Percentiles rank a stretch among this genome's conserved stretches.
Evolutionary conservation across 202 grass and related monocot genomes (phyloP).

Genomic region (Musa balbisiana): DNA sequence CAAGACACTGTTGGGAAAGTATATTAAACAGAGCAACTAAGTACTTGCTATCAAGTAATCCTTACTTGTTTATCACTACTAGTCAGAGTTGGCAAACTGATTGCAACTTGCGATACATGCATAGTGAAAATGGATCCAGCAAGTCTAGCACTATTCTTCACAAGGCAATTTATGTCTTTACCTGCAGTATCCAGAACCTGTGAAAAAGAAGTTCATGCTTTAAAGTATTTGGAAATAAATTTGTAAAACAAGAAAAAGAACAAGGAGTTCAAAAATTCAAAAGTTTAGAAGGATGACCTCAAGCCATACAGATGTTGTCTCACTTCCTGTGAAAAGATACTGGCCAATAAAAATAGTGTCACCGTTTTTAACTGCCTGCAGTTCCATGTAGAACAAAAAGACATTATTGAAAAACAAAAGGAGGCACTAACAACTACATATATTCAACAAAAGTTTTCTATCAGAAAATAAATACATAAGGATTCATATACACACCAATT

Average conservation of each 20-base stretch:
- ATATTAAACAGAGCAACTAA: background rate
- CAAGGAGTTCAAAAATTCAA: background rate
- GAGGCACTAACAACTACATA: no score
- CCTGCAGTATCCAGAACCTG: slow-evolving; percentile 64
- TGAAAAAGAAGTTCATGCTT: background rate
- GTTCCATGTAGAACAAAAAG: slow-evolving; percentile 14
- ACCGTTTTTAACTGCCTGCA: slow-evolving; percentile 78
- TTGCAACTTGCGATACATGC: slow-evolving; percentile 65
- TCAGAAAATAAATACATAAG: background rate
- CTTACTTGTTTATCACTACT: slow-evolving; percentile 83
- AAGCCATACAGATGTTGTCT: slow-evolving; percentile 91
- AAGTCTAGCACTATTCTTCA: slow-evolving; percentile 80
- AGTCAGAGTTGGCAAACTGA: slow-evolving; percentile 82
- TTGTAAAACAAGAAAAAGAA: slow-evolving; percentile 1
- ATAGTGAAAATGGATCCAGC: slow-evolving; percentile 69
- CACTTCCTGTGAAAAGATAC: slow-evolving; percentile 99
- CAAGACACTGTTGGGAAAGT: background rate
- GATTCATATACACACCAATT: no score
- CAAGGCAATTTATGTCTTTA: slow-evolving; percentile 64
- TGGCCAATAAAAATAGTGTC: slow-evolving; percentile 97
- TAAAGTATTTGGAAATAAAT: slow-evolving; percentile 11
- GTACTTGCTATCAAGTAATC: background rate
- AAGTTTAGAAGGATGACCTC: slow-evolving; percentile 40
- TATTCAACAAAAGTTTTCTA: background rate
- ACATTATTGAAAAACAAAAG: slow-evolving; percentile 1